These are phyloP conservation scores for Colletotrichum siamense DNA, from an alignment of 2,329 filamentous ascomycete species.

Conservation along the genomic window DNA sequence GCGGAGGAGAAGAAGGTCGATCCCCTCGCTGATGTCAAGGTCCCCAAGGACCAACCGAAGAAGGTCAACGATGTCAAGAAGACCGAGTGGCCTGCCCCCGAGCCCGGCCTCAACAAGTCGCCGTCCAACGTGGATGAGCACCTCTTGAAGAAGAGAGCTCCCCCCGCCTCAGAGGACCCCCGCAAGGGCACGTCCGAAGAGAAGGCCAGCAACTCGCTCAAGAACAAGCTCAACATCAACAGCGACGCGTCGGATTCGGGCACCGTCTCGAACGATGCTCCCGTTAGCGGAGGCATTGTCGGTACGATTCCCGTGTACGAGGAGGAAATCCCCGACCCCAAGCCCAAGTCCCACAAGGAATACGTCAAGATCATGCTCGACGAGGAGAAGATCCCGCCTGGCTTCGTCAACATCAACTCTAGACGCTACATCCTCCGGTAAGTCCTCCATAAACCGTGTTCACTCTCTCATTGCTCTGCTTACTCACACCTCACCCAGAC, in stretches of 20 bases:
- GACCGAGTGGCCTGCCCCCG: slow-evolving; percentile 16
- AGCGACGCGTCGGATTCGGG: background rate
- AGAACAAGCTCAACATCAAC: slow-evolving; percentile 29
- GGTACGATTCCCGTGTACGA: slow-evolving; percentile 32
- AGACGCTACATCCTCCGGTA: slow-evolving; percentile 68
- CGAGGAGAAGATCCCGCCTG: slow-evolving; percentile 51
- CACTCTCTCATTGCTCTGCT: slow-evolving; percentile 5
- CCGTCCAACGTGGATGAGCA: slow-evolving; percentile 19
- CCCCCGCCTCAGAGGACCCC: slow-evolving; percentile 21
- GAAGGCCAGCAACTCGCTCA: slow-evolving; percentile 25
- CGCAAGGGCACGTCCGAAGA: slow-evolving; percentile 9
- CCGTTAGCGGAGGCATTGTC: slow-evolving; percentile 22
- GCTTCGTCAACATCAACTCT: slow-evolving; percentile 52
- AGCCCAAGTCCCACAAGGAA: slow-evolving; percentile 59
- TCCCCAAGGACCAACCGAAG: slow-evolving; percentile 16
- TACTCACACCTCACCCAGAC: slow-evolving; percentile 50
- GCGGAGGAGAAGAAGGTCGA: slow-evolving; percentile 3
- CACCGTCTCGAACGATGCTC: slow-evolving; percentile 21
- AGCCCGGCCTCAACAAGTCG: slow-evolving; percentile 12
- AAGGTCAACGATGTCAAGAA: slow-evolving; percentile 13
- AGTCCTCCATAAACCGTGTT: slow-evolving; percentile 34
- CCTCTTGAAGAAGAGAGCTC: slow-evolving; percentile 11
- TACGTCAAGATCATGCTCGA: slow-evolving; percentile 53
- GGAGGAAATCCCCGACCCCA: slow-evolving; percentile 36
- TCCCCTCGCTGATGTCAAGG: slow-evolving; percentile 2